These are phyloP conservation scores for Salix purpurea DNA, from an alignment of 345 rosid species.

Conservation along the genomic window DNA sequence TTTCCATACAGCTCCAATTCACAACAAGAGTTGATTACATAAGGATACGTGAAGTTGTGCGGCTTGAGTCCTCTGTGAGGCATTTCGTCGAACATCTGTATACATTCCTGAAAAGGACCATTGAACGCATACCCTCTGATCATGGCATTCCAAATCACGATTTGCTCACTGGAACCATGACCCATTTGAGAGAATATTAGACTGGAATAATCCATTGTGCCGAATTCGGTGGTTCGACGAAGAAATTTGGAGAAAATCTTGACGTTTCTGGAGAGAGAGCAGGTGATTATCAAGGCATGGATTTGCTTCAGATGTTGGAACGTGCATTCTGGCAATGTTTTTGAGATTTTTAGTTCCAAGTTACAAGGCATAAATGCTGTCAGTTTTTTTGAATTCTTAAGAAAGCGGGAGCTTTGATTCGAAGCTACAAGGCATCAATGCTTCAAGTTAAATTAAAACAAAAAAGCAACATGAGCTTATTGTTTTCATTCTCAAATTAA, in stretches of 20 bases:
- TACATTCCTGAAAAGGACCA: conserved; percentile 10
- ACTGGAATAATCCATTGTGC: conserved; percentile 29
- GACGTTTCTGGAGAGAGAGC: conserved; percentile 12
- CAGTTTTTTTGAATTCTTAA: neutral
- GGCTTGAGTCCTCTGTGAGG: conserved; percentile 17
- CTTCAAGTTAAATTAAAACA: no score
- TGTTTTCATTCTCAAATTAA: no score
- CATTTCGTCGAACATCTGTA: conserved; percentile 19
- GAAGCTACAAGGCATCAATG: no score
- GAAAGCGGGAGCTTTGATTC: neutral
- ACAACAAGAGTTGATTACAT: conserved; percentile 15
- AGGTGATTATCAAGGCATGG: conserved; percentile 30
- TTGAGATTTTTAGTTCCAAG: conserved; percentile 13
- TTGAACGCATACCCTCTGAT: conserved; percentile 21
- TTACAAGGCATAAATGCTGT: conserved; percentile 5
- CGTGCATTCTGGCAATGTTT: conserved; percentile 17
- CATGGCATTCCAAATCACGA: conserved; percentile 18
- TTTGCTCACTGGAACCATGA: neutral
- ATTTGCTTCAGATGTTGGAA: conserved; percentile 32
- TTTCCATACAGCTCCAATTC: conserved; percentile 17
- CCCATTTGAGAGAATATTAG: conserved; percentile 24
- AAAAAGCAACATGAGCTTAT: no score
- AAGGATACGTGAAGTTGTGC: conserved; percentile 19
- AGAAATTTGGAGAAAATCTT: conserved; percentile 26
- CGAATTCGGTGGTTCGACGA: conserved; percentile 25